Evolutionary conservation across 75 land plant genomes (phyloP), one percentile per base, ranked within the genome.

Genomic region (Pinus albicaulis): DNA sequence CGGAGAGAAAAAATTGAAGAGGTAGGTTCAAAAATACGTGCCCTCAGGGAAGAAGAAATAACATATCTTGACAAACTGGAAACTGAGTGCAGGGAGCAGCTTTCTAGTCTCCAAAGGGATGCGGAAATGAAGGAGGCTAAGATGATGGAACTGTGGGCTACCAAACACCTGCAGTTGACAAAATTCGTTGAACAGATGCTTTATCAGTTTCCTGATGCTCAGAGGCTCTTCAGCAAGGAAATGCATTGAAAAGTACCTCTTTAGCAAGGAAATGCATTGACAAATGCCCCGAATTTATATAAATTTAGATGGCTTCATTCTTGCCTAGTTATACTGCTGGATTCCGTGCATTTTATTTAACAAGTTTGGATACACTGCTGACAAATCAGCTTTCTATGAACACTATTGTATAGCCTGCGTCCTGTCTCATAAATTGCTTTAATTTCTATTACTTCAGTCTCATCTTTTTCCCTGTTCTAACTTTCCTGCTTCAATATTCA

Each of bases 1-100:
- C 73, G 76, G 66, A 81, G 83, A 48, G 81, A 84, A 74, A 78
- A 78, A 70, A 68, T 74, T 75, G 80, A 78, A 75, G 84, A 82
- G 58, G 73, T 82, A n/a, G 62, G 69, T 53, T 72, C 72, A 24
- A 73, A 57, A 64, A 78, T 78, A 2, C 52, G 74, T 71, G 55
- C 69, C 25, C 59, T 82, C 48, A 60, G 80, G 74, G 80, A 78
- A 52, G 84, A 78, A 41, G 80, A 78, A 60, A 41, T 38, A 22
- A 56, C 41, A 56, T 79, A 74, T 73, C 60, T 79, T 10, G 80
- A 79, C 34, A 73, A 73, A 41, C 41, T 79, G 64, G 80, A 79
- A 11, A 36, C 65, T 48, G 80, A 75, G 22, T 76, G 74, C 74
- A 73, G 31, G 36, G 80, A 62, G 59, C 64, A 76, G 64, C 57